Evolutionary conservation across 2,329 filamentous ascomycete genomes (phyloP).

Genomic region (Cytospora piceae): DNA sequence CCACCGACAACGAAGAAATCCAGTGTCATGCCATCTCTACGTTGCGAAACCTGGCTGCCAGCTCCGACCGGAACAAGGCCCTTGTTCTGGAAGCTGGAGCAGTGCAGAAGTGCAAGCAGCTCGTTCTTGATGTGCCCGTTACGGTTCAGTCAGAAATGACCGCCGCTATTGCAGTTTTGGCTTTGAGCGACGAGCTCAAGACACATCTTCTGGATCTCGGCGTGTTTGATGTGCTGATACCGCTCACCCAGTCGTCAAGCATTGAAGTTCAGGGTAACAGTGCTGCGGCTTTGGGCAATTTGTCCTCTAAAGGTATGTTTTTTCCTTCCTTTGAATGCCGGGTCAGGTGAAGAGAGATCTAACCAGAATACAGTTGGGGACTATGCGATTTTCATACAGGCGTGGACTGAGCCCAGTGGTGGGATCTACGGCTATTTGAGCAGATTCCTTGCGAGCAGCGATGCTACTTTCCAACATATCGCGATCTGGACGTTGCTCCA

Average conservation of each 20-base stretch:
- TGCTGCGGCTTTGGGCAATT: constrained; percentile 89
- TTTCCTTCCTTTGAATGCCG: background rate
- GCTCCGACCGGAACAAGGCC: constrained; percentile 96
- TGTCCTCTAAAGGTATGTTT: constrained; percentile 88
- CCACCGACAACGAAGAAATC: constrained; percentile 97
- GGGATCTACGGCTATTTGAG: constrained; percentile 95
- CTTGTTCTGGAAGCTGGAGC: constrained; percentile 95
- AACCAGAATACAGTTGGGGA: constrained; percentile 71
- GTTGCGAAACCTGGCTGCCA: constrained; percentile 90
- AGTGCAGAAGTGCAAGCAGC: constrained; percentile 97
- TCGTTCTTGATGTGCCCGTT: constrained; percentile 89
- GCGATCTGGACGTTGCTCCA: constrained; percentile 98
- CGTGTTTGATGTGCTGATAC: constrained; percentile 95
- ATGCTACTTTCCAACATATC: constrained; percentile 98
- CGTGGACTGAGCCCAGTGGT: constrained; percentile 90
- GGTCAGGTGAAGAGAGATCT: constrained; percentile 27
- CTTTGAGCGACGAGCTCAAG: constrained; percentile 94
- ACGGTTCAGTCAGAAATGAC: constrained; percentile 99
- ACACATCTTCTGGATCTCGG: constrained; percentile 86
- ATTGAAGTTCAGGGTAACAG: constrained; percentile 99
- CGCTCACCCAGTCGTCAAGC: constrained; percentile 90
- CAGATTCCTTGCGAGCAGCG: constrained; percentile 89
- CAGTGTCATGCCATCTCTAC: constrained; percentile 99
- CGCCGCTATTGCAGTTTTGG: constrained; percentile 95
- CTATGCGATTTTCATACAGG: constrained; percentile 92